phyloP scores from a whole-genome alignment of 2,329 filamentous ascomycete genomes.

The Fusarium xyrophilum region DNA sequence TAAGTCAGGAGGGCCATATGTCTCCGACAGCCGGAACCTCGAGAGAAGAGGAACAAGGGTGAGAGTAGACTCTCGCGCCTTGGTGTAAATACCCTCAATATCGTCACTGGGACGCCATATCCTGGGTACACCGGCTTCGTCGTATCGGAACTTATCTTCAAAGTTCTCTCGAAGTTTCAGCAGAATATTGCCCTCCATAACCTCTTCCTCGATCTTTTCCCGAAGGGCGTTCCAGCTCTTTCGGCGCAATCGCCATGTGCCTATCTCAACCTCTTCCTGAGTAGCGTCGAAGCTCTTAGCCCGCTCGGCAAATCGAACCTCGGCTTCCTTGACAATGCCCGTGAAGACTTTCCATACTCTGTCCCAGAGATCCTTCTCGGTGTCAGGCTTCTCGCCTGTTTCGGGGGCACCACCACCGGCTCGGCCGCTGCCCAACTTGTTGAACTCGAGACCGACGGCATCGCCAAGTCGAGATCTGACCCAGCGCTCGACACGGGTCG shows the following conservation, averaged over 20 bases:
- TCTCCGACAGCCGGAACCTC: conserved; percentile 78
- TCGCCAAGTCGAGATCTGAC: conserved; percentile 87
- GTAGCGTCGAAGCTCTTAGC: conserved; percentile 94
- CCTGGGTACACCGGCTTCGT: conserved; percentile 89
- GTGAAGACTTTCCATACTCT: conserved; percentile 90
- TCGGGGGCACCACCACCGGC: conserved; percentile 83
- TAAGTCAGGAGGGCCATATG: conserved; percentile 79
- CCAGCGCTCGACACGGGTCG: conserved; percentile 91
- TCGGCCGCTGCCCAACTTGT: conserved; percentile 88
- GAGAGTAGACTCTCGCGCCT: conserved; percentile 89
- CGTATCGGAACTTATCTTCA: conserved; percentile 98
- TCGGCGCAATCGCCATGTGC: conserved; percentile 87
- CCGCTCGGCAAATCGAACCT: conserved; percentile 82
- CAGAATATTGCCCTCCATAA: conserved; percentile 96
- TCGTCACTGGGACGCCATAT: conserved; percentile 98
- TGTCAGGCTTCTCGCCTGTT: conserved; percentile 71
- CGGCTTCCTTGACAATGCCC: conserved; percentile 82
- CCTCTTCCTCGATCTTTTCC: conserved; percentile 93
- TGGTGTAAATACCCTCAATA: conserved; percentile 94
- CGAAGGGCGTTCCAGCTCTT: conserved; percentile 94
- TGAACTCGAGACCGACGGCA: conserved; percentile 91
- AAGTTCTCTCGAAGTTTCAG: conserved; percentile 98
- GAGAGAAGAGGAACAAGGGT: conserved; percentile 88
- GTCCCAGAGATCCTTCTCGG: conserved; percentile 93
- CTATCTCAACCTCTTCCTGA: conserved; percentile 87